Conservation (phyloP, 306 rosid genomes). For the Potentilla sterilis region DNA sequence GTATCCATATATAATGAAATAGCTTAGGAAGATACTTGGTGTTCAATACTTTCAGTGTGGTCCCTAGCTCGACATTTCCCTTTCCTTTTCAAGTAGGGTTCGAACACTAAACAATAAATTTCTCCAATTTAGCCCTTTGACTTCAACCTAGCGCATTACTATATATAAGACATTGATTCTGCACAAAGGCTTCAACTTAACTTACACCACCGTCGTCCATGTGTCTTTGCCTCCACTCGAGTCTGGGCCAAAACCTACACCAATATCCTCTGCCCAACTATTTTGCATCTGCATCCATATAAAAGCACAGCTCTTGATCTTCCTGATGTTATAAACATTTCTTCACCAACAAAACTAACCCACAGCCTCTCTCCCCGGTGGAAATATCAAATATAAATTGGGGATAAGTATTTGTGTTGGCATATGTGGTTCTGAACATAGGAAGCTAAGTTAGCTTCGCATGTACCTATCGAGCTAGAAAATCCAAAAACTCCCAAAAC, state of each 20-base stretch:
- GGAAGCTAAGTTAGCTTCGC: neutral
- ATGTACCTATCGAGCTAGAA: neutral
- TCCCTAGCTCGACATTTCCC: neutral
- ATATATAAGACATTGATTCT: slow-evolving; percentile 11
- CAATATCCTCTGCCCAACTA: neutral
- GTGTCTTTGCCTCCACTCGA: slow-evolving; percentile 1
- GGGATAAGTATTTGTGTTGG: neutral
- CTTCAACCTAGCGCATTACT: neutral
- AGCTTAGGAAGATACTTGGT: neutral
- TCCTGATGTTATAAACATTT: neutral
- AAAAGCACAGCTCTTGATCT: neutral
- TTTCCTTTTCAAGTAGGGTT: neutral
- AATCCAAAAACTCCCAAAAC: neutral
- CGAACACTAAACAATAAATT: neutral
- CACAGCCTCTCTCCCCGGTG: neutral
- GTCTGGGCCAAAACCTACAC: neutral
- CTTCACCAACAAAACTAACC: neutral
- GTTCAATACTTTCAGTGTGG: neutral
- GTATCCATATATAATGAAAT: neutral
- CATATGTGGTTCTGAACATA: neutral
- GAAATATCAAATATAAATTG: neutral
- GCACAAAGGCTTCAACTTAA: neutral
- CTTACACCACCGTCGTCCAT: neutral
- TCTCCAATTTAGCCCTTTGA: neutral
- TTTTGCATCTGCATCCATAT: neutral